These are phyloP conservation scores for Pseudogymnoascus destructans DNA, from an alignment of 2,329 filamentous ascomycete species.

Conservation along the genomic window DNA sequence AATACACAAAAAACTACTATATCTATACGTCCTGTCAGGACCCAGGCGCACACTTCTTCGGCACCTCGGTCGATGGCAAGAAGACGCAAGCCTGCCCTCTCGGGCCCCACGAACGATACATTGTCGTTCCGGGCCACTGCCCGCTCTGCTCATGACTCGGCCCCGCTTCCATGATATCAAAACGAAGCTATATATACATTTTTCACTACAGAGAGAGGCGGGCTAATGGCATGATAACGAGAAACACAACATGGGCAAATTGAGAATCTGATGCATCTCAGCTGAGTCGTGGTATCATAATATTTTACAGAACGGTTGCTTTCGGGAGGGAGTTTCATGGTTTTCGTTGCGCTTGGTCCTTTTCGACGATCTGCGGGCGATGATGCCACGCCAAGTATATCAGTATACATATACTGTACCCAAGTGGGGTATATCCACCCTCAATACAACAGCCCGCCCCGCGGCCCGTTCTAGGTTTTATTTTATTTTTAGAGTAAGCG, in stretches of 20 bases:
- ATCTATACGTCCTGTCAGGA: conserved; percentile 60
- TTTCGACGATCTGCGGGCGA: neutral
- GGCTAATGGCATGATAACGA: neutral
- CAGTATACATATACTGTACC: neutral
- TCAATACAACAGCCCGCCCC: neutral
- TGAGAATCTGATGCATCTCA: neutral
- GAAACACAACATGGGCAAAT: neutral
- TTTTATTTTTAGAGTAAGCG: conserved; percentile 4
- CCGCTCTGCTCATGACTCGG: conserved; percentile 32
- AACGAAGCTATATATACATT: neutral
- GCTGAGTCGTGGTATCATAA: neutral
- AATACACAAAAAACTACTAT: conserved; percentile 64
- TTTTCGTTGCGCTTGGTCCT: neutral
- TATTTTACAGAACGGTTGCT: conserved; percentile 2
- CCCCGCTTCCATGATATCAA: neutral
- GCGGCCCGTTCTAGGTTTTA: neutral
- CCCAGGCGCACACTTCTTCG: conserved; percentile 57
- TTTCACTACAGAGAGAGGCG: neutral
- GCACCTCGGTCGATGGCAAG: conserved; percentile 54
- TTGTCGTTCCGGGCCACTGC: conserved; percentile 53
- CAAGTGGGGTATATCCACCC: neutral
- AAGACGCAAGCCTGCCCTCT: conserved; percentile 44
- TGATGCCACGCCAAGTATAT: conserved; percentile 6
- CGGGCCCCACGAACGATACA: conserved; percentile 61
- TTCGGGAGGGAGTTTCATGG: conserved; percentile 1